Conservation (phyloP, 768 basidiomycete genomes). For the Pholiota microspora region DNA sequence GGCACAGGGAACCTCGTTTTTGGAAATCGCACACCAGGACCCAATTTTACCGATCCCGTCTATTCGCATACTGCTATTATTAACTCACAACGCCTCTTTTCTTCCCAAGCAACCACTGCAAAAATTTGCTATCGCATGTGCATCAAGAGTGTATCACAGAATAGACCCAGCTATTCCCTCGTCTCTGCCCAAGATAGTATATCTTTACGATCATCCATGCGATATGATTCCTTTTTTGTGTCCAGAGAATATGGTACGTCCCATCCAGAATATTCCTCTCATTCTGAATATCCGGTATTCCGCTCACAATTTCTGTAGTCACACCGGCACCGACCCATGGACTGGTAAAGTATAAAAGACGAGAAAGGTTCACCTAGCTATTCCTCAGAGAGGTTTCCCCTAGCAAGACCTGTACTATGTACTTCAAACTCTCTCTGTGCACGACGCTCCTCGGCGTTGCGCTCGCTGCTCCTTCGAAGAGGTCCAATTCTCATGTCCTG, state of each 20-base stretch:
- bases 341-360: conserved; percentile 10
- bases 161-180: conserved; percentile 14
- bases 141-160: conserved; percentile 3
- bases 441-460: conserved; percentile 17
- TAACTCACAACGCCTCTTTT: neutral
- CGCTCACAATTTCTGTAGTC: conserved; percentile 1
- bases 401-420: conserved; percentile 12
- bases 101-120: conserved; percentile 14
- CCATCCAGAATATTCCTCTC: too few species aligned
- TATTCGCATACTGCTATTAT: conserved; percentile 6
- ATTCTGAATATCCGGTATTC: neutral
- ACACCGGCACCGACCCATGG: neutral
- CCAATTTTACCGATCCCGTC: neutral
- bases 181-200: conserved; percentile 10
- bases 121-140: conserved; percentile 7
- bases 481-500: conserved; percentile 23
- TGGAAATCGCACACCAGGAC: neutral
- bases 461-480: conserved; percentile 25
- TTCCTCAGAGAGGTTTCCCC: neutral
- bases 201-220: conserved; percentile 11
- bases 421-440: conserved; percentile 14
- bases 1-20: neutral
- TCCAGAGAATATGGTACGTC: neutral
- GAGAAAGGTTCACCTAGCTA: neutral
- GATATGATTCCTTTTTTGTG: conserved; percentile 8